Evolutionary conservation across 2,329 filamentous ascomycete species (phyloP), one percentile per base, ranked within the genome.

Genomic region (Cercospora canescens): DNA sequence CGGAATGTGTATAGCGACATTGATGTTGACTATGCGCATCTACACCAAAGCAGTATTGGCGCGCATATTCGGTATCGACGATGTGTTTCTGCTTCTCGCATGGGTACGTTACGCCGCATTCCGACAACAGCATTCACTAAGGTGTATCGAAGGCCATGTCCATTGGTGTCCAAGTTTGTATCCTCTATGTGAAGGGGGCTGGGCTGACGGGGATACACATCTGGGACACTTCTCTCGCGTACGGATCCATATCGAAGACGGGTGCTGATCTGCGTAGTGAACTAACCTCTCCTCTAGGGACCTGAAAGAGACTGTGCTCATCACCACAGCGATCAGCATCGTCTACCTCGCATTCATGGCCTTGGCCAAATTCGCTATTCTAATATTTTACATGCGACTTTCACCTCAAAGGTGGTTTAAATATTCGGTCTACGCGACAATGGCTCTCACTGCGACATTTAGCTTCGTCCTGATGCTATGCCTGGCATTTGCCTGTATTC

Each of bases 1-100:
- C 39, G 67, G 67, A 6, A 67, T 69, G 60, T 59, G 62, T 30
- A 26, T 65, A 21, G 39, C 67, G 26, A 67, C 67, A 24, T n/a
- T 58, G 24, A 67, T 69, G 21, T 14, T 69, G 12, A 11, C 60
- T 5, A 45, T 69, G 14, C 60, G 67, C 24, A 34, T 67, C 5
- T 69, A 69, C 57, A 69, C 67, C 4, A 69, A 69, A 50, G 67
- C 67, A 8, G 41, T 63, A 54, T 57, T 69, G 11, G 63, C 67
- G 11, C 65, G 37, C 16, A 60, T 59, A 6, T 69, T 69, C 45
- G 67, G 67, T 35, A 39, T 69, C 21, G 67, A 67, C 24, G 65
- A 69, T 62, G 63, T 65, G 12, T 24, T 58, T 11, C 57, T 69
- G n/a, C 32, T 67, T n/a, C 2, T 62, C 6, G 60, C 67, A 26